Evolutionary conservation across 805 yeast genomes (phyloP), one percentile per base, ranked within the genome.

Genomic region (Saturnispora kantuleensis): DNA sequence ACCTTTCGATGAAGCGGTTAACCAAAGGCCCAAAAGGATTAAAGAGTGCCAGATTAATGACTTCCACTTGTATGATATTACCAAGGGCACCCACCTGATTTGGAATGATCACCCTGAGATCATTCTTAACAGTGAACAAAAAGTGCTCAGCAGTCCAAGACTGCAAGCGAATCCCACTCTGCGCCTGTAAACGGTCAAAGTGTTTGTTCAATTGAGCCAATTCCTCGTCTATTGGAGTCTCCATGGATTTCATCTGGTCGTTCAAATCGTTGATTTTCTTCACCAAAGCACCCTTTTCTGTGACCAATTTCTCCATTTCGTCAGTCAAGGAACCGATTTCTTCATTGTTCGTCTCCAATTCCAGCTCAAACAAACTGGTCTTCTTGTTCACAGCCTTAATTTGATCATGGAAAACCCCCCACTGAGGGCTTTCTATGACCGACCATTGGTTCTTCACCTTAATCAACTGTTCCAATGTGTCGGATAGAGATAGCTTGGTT

Each of bases 221-320:
- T 28, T 53, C 58, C 3, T 34, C 44, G 12, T 43, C 43, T 3
- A 56, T 42, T 3, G 63, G 63, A 3, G 45, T 34, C 7, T 38
- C 43, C 16, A 39, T 15, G 12, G 33, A 11, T n/a, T 39, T 29
- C 1, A 52, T 6, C 10, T 42, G 29, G 4, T 10, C 18, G 16
- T 39, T 44, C 2, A 48, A 26, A 5, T 11, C 34, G 5, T 49
- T 31, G 16, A 49, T 38, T 29, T 52, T 42, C 11, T 38, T 33
- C 3, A 42, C 15, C 2, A 49, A 29, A 8, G 31, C 10, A 6
- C 12, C 28, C 16, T 41, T 47, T 17, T 39, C 32, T 7, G 9
- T 9, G n/a, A 10, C 35, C 30, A 47, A 39, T 3, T 42, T 44
- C 10, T 33, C n/a, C 7, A 51, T 10, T 3, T 16, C 13, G 2